Evolutionary conservation across 192 early-diverging fungal species (phyloP).

Genomic region (Podila verticillata): DNA sequence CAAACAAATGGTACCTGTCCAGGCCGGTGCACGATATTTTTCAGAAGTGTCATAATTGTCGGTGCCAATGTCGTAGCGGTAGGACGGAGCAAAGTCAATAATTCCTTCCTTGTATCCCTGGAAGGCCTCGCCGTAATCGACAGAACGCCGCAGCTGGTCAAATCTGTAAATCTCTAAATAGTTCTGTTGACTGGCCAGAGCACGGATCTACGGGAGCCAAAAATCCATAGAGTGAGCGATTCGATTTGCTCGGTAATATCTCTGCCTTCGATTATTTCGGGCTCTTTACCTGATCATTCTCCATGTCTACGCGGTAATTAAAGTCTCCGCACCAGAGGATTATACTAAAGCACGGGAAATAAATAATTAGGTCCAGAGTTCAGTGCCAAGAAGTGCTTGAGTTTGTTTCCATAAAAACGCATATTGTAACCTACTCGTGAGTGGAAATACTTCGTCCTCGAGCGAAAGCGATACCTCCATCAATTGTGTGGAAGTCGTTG

Average conservation of each 20-base stretch:
- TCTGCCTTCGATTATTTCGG: not conserved
- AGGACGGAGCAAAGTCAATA: slow-evolving; percentile 80
- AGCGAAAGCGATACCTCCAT: slow-evolving; percentile 76
- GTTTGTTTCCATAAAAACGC: no score
- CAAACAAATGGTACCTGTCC: slow-evolving; percentile 8
- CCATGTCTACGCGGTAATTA: slow-evolving; percentile 87
- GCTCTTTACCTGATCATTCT: slow-evolving; percentile 72
- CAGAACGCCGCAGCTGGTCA: slow-evolving; percentile 61
- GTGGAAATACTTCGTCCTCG: slow-evolving; percentile 74
- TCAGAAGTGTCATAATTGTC: slow-evolving; percentile 77
- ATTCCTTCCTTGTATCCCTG: slow-evolving; percentile 79
- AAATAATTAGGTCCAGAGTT: not conserved
- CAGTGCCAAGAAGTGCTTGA: not conserved
- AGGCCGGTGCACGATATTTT: slow-evolving; percentile 30
- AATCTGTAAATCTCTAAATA: slow-evolving; percentile 47
- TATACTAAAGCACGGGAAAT: slow-evolving; percentile 37
- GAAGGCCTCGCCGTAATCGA: slow-evolving; percentile 72
- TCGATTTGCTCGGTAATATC: not conserved
- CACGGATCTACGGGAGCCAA: slow-evolving; percentile 5
- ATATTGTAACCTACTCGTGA: slow-evolving; percentile 71
- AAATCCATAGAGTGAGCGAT: not conserved
- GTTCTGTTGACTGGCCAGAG: slow-evolving; percentile 23
- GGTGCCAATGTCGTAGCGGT: slow-evolving; percentile 83
- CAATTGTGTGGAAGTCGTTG: slow-evolving; percentile 84
- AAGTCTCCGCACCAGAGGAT: slow-evolving; percentile 93